Percentiles rank a stretch among this genome's conserved stretches.
phyloP scores from a whole-genome alignment of 169 alveolate species.

The Eimeria praecox region DNA sequence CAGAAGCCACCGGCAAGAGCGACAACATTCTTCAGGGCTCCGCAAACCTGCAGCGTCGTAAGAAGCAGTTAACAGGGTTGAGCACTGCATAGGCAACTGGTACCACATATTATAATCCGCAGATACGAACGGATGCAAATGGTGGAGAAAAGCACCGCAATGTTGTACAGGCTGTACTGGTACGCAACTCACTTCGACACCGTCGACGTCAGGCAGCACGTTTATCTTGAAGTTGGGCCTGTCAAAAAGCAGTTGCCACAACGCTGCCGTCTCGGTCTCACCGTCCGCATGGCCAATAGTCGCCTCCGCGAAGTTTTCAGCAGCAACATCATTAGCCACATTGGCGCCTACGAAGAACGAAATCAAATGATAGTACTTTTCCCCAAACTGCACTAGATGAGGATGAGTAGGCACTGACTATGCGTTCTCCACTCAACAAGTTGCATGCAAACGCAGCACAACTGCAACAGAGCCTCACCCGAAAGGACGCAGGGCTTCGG shows the following conservation, averaged over 20 bases:
- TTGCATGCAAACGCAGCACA: background rate
- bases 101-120: background rate
- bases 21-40: slow-evolving; percentile 96
- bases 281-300: slow-evolving; percentile 94
- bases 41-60: slow-evolving; percentile 86
- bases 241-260: slow-evolving; percentile 91
- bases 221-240: slow-evolving; percentile 93
- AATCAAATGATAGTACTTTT: slow-evolving; percentile 15
- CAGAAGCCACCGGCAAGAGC: slow-evolving; percentile 97
- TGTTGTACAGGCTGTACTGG: background rate
- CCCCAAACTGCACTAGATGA: background rate
- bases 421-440: background rate
- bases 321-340: slow-evolving; percentile 96
- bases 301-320: slow-evolving; percentile 96
- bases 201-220: slow-evolving; percentile 93
- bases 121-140: background rate
- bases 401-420: background rate
- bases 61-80: background rate
- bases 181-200: slow-evolving; percentile 90
- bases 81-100: background rate
- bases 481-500: slow-evolving; percentile 74
- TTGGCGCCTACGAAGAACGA: slow-evolving; percentile 90
- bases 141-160: background rate
- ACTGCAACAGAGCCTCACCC: slow-evolving; percentile 15
- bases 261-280: slow-evolving; percentile 85